phyloP scores from a whole-genome alignment of 306 rosid genomes.

The Spatholobus suberectus region DNA sequence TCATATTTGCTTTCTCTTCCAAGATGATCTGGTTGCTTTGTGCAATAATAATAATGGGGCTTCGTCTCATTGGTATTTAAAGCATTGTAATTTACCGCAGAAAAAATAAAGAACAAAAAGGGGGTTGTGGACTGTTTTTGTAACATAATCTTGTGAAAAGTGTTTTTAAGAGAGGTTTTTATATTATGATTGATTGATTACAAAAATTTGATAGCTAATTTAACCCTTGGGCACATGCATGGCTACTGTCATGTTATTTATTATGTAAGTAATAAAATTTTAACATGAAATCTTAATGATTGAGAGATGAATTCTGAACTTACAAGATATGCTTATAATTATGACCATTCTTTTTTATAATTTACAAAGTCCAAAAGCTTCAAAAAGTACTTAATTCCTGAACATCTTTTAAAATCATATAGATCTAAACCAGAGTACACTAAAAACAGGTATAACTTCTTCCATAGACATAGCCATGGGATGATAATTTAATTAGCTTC shows the following conservation, averaged over 20 bases:
- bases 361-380: too few relatives aligned
- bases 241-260: neutral
- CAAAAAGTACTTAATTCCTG: neutral
- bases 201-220: neutral
- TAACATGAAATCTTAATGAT: neutral
- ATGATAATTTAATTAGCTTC: neutral
- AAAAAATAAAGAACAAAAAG: neutral
- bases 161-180: neutral
- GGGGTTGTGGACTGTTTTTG: neutral
- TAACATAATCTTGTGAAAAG: neutral
- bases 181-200: too few relatives aligned
- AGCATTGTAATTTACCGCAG: conserved; percentile 23
- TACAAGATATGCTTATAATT: neutral
- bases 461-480: neutral
- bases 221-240: neutral
- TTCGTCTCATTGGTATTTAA: conserved; percentile 52
- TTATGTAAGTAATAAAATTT: neutral
- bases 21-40: conserved; percentile 53
- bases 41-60: conserved; percentile 47
- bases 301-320: conserved; percentile 9
- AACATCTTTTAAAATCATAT: neutral
- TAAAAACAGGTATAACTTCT: neutral
- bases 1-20: conserved; percentile 37
- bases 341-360: neutral
- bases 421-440: neutral